These are phyloP conservation scores for Aspergillus chevalieri DNA, from an alignment of 2,329 filamentous ascomycete genomes.

Conservation along the genomic window DNA sequence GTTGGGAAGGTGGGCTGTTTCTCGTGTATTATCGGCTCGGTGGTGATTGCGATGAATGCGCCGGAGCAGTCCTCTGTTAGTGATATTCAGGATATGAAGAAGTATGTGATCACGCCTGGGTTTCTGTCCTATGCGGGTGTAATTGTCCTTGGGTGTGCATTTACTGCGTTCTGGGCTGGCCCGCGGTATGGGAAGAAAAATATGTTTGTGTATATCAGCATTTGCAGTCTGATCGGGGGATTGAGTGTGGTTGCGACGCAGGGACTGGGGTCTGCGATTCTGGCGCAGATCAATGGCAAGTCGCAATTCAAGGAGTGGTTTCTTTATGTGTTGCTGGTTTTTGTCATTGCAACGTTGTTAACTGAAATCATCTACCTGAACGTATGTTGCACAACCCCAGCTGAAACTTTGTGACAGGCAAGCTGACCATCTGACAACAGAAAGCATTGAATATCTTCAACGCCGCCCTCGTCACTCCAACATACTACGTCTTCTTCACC, in stretches of 20 bases:
- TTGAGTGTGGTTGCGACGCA: constrained; percentile 93
- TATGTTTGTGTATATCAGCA: constrained; percentile 95
- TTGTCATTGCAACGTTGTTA: constrained; percentile 80
- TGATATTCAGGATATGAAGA: constrained; percentile 87
- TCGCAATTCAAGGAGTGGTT: constrained; percentile 98
- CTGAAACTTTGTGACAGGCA: not conserved
- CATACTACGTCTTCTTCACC: constrained; percentile 98
- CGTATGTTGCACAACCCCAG: constrained; percentile 52
- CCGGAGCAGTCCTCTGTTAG: constrained; percentile 77
- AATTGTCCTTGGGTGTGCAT: constrained; percentile 64
- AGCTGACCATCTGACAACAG: constrained; percentile 50
- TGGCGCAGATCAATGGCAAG: constrained; percentile 74
- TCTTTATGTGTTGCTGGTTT: constrained; percentile 81
- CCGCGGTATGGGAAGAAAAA: constrained; percentile 91
- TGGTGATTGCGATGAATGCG: constrained; percentile 92
- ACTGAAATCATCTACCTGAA: constrained; percentile 96
- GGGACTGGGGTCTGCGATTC: constrained; percentile 82
- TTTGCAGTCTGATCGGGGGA: constrained; percentile 91
- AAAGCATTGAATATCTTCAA: constrained; percentile 99
- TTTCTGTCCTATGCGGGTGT: constrained; percentile 82
- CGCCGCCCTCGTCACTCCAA: constrained; percentile 91
- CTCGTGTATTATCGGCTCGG: constrained; percentile 84
- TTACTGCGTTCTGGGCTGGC: constrained; percentile 72
- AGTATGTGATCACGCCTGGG: constrained; percentile 76
- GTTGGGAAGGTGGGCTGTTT: constrained; percentile 96